Evolutionary conservation across 169 alveolate genomes (phyloP).

Genomic region (Babesia gibsoni): DNA sequence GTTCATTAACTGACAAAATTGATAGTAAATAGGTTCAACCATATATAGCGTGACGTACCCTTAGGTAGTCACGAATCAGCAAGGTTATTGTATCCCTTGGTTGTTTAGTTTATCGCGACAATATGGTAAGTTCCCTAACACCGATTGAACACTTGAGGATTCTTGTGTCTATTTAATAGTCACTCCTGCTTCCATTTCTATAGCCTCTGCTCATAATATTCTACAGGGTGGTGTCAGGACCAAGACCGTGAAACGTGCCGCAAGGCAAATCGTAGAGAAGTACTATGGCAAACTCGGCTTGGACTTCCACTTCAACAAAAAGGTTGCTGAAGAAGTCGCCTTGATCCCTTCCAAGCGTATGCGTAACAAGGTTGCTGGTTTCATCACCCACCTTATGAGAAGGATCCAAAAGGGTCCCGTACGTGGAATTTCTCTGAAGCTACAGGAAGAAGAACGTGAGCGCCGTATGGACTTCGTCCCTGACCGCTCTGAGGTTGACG

Average conservation of each 20-base stretch:
- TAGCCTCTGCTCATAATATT: too few relatives aligned
- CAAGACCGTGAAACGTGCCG: constrained; percentile 99
- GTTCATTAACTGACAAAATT: too few relatives aligned
- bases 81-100: too few relatives aligned
- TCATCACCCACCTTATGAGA: constrained; percentile 92
- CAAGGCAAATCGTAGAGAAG: constrained; percentile 98
- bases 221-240: constrained; percentile 99
- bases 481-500: constrained; percentile 90
- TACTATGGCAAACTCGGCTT: constrained; percentile 94
- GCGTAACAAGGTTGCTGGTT: constrained; percentile 97
- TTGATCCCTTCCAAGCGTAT: constrained; percentile 97
- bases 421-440: constrained; percentile 98
- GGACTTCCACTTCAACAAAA: constrained; percentile 98
- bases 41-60: too few relatives aligned
- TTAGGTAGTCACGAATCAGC: too few relatives aligned
- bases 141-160: too few relatives aligned
- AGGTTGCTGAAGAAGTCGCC: constrained; percentile 99
- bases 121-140: too few relatives aligned
- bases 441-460: constrained; percentile 99
- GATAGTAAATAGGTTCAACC: too few relatives aligned
- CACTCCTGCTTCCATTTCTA: too few relatives aligned
- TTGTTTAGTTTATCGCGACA: too few relatives aligned
- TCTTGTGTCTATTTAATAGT: too few relatives aligned
- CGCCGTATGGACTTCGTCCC: constrained; percentile 97
- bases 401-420: constrained; percentile 99